These are phyloP conservation scores for Cladorrhinum sp. DNA, from an alignment of 2,329 filamentous ascomycete genomes.

Conservation along the genomic window DNA sequence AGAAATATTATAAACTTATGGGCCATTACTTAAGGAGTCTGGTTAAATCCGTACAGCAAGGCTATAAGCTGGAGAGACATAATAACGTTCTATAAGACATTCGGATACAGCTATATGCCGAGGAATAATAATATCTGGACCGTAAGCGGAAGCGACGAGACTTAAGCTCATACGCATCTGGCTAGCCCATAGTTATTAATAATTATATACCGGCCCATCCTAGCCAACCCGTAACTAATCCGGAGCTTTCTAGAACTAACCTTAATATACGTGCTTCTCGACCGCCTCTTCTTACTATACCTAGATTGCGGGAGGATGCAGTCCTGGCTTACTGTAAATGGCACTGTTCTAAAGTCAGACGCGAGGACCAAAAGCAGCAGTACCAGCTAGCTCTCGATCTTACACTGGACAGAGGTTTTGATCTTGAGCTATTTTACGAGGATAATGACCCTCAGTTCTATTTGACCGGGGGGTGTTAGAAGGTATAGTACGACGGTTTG, in stretches of 20 bases:
- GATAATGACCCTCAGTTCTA: not conserved
- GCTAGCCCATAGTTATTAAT: conserved; percentile 12
- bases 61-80: conserved; percentile 9
- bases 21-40: conserved; percentile 11
- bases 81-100: conserved; percentile 14
- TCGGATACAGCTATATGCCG: conserved; percentile 14
- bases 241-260: not conserved
- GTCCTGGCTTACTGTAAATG: conserved; percentile 11
- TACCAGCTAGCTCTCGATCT: conserved; percentile 8
- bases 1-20: conserved; percentile 8
- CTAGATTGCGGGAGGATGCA: conserved; percentile 12
- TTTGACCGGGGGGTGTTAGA: not conserved
- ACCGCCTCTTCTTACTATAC: conserved; percentile 7
- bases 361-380: conserved; percentile 9
- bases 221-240: not conserved
- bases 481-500: too few species aligned
- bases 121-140: conserved; percentile 14
- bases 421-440: not conserved
- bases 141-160: conserved; percentile 14
- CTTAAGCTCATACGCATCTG: not conserved
- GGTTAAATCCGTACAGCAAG: conserved; percentile 11
- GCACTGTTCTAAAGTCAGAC: conserved; percentile 12
- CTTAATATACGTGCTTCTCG: not conserved
- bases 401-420: conserved; percentile 3
- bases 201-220: conserved; percentile 14